Conservation (phyloP, 805 yeast genomes). For the Barnettozyma pratensis region DNA sequence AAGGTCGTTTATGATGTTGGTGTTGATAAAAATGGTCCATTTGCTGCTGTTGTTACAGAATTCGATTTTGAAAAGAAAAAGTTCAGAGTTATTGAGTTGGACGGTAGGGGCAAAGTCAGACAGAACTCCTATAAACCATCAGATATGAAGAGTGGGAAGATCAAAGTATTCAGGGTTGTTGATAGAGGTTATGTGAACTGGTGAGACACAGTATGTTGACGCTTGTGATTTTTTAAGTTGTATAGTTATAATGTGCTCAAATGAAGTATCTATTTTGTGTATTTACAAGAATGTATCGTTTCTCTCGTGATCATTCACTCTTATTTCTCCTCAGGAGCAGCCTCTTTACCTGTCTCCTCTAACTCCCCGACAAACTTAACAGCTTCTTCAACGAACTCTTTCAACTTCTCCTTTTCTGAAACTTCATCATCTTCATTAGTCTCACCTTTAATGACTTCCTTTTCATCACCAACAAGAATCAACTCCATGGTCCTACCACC, state of each 20-base stretch:
- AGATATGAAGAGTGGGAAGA: conserved; percentile 73
- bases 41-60: conserved; percentile 58
- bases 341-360: not conserved
- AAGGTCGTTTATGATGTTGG: conserved; percentile 61
- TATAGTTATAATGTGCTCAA: no score
- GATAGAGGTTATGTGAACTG: conserved; percentile 72
- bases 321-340: not conserved
- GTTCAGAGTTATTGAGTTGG: conserved; percentile 60
- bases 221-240: no score
- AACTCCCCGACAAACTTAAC: conserved; percentile 14
- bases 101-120: conserved; percentile 44
- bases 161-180: conserved; percentile 75
- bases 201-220: conserved; percentile 29
- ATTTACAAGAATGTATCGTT: not conserved
- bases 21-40: conserved; percentile 55
- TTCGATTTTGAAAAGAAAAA: conserved; percentile 72
- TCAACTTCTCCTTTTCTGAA: conserved; percentile 15
- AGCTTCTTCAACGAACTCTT: conserved; percentile 15
- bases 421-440: conserved; percentile 1
- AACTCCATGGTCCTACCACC: conserved; percentile 52
- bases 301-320: not conserved
- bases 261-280: not conserved
- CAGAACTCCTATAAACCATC: conserved; percentile 60
- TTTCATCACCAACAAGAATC: conserved; percentile 36
- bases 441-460: not conserved